Conservation (phyloP, 2,329 filamentous ascomycete species). For the Cordyceps javanica region DNA sequence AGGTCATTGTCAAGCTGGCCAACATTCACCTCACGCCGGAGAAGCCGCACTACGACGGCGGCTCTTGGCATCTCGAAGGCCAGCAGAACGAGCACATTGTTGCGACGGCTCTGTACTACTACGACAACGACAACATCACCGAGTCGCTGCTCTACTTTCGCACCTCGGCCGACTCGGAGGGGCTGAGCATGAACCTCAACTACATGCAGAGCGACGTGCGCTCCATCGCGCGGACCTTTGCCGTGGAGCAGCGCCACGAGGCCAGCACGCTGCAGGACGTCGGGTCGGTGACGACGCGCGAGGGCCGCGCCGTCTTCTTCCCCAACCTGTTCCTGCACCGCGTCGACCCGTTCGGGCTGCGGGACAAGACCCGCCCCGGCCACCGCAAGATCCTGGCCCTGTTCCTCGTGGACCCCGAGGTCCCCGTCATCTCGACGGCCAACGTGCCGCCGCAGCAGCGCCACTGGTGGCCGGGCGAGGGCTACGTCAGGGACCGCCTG, state of each 20-base stretch:
- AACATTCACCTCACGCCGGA: conserved; percentile 56
- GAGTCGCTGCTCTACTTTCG: conserved; percentile 45
- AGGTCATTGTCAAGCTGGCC: conserved; percentile 59
- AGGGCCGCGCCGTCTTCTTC: conserved; percentile 48
- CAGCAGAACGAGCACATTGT: conserved; percentile 57
- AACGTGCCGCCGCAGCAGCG: conserved; percentile 39
- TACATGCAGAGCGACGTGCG: conserved; percentile 29
- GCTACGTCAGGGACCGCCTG: neutral
- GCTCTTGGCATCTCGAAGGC: conserved; percentile 51
- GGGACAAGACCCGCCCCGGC: conserved; percentile 45
- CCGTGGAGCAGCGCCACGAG: conserved; percentile 18
- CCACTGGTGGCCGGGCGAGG: conserved; percentile 26
- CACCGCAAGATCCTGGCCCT: conserved; percentile 55
- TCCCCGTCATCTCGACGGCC: conserved; percentile 36
- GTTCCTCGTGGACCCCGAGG: conserved; percentile 53
- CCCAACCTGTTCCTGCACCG: conserved; percentile 49
- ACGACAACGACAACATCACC: conserved; percentile 54
- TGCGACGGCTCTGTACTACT: conserved; percentile 57
- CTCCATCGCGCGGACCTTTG: conserved; percentile 30
- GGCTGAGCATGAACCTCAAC: conserved; percentile 19
- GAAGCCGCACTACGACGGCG: conserved; percentile 46
- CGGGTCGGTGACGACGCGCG: conserved; percentile 39
- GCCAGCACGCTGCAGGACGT: conserved; percentile 28
- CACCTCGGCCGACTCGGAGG: conserved; percentile 30
- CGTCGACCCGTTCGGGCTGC: conserved; percentile 45